A percentile compares a stretch with the other conserved stretches of the same genome.
Conservation (phyloP, 169 alveolate genomes). For the Eimeria maxima region DNA sequence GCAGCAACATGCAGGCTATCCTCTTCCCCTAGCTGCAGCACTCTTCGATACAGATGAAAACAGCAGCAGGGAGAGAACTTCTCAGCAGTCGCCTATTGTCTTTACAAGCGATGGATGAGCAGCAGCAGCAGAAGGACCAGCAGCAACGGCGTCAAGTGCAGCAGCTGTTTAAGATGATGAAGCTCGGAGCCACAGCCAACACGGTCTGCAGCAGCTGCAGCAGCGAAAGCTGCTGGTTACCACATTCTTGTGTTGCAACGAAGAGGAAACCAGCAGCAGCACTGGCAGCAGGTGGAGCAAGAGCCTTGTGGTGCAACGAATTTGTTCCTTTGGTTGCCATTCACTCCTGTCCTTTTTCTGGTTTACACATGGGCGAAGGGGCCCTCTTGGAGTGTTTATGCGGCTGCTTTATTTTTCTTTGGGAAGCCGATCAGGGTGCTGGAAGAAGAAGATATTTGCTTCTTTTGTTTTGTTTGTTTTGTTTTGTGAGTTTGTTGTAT, state of each 20-base stretch:
- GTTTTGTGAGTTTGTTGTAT: neutral
- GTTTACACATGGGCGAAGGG: neutral
- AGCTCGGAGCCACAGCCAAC: neutral
- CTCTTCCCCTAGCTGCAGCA: slow-evolving; percentile 28
- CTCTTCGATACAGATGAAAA: neutral
- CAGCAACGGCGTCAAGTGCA: neutral
- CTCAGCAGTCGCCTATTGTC: slow-evolving; percentile 8
- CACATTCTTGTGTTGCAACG: neutral
- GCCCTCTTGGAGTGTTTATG: neutral
- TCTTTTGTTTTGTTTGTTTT: neutral
- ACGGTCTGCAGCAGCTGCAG: neutral
- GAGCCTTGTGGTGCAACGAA: neutral
- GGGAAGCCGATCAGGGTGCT: neutral
- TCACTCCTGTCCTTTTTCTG: neutral
- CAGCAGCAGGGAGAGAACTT: slow-evolving; percentile 17
- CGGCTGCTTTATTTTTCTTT: neutral
- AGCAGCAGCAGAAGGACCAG: neutral
- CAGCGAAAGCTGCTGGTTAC: neutral
- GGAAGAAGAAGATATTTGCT: neutral
- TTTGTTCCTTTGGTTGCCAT: neutral
- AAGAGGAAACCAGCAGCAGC: neutral
- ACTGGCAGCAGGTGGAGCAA: neutral
- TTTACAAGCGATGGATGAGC: neutral
- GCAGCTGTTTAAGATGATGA: neutral
- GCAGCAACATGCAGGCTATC: slow-evolving; percentile 4